Percentiles rank a stretch among this genome's conserved stretches.
These are phyloP conservation scores for Auricularia heimuer DNA, from an alignment of 768 basidiomycete species.

Conservation along the genomic window DNA sequence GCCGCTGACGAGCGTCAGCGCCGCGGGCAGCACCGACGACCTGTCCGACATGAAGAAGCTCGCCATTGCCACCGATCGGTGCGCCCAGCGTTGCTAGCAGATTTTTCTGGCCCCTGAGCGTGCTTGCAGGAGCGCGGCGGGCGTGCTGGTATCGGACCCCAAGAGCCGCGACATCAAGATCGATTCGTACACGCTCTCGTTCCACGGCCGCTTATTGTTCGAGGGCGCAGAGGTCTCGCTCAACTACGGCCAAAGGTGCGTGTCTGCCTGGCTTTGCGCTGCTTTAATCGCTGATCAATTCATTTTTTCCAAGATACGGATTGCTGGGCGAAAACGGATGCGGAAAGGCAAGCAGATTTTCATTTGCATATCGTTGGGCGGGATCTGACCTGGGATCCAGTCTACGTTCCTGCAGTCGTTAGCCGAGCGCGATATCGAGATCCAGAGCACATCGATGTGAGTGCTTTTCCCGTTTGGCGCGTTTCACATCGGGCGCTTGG, in stretches of 20 bases:
- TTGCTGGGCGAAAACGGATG: slow-evolving; percentile 95
- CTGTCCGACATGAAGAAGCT: slow-evolving; percentile 69
- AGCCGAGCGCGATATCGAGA: slow-evolving; percentile 89
- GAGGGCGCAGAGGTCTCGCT: slow-evolving; percentile 62
- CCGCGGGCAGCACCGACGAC: slow-evolving; percentile 73
- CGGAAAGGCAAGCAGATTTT: slow-evolving; percentile 39
- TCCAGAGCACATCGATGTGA: slow-evolving; percentile 80
- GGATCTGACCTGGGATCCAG: slow-evolving; percentile 27
- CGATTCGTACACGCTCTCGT: slow-evolving; percentile 88
- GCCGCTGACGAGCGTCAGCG: slow-evolving; percentile 74
- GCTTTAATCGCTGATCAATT: not conserved
- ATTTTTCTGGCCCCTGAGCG: not conserved
- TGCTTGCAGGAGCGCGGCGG: slow-evolving; percentile 68
- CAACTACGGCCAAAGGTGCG: slow-evolving; percentile 71
- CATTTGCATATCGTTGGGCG: not conserved
- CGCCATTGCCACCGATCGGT: slow-evolving; percentile 79
- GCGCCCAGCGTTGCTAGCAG: slow-evolving; percentile 7
- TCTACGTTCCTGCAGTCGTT: slow-evolving; percentile 95
- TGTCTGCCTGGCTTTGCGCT: not conserved
- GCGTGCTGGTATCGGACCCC: slow-evolving; percentile 85
- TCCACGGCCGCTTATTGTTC: slow-evolving; percentile 83
- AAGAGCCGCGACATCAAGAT: slow-evolving; percentile 97
- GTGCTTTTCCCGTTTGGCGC: slow-evolving; percentile 6
- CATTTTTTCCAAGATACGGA: slow-evolving; percentile 49
- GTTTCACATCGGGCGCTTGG: not conserved